Percentiles rank a stretch among this genome's conserved stretches.
Conservation (phyloP, 2,329 filamentous ascomycete species). For the Chaetomium sp. region DNA sequence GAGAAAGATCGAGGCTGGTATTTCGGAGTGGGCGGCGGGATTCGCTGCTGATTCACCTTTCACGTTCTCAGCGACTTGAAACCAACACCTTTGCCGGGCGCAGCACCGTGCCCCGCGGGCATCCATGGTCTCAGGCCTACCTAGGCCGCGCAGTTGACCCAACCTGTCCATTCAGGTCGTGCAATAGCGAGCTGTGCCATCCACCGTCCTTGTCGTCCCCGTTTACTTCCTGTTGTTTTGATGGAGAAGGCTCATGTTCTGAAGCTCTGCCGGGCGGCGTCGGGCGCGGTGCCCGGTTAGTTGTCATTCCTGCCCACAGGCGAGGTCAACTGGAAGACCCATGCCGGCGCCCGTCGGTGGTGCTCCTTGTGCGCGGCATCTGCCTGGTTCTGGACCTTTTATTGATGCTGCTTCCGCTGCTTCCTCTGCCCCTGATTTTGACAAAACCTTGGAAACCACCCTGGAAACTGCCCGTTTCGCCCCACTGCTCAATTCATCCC, state of each 20-base stretch:
- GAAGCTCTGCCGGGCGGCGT: conserved; percentile 9
- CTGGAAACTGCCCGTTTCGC: not conserved
- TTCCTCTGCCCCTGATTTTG: not conserved
- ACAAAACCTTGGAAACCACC: conserved; percentile 8
- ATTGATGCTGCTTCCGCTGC: not conserved
- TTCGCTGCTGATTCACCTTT: conserved; percentile 2
- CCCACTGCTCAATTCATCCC: not conserved
- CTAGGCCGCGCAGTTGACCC: not conserved
- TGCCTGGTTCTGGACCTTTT: not conserved
- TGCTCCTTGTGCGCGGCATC: not conserved
- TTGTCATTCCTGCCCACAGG: not conserved
- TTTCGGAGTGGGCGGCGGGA: not conserved
- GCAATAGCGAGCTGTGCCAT: conserved; percentile 1
- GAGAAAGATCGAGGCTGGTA: no score
- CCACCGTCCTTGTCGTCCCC: no score
- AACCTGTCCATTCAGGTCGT: conserved; percentile 5
- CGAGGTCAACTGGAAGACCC: not conserved
- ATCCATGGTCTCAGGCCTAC: not conserved
- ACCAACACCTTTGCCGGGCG: conserved; percentile 10
- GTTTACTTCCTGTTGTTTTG: no score
- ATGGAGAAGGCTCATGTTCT: no score
- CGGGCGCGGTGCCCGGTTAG: conserved; percentile 11
- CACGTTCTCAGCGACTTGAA: conserved; percentile 1
- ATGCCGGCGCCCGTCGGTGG: not conserved
- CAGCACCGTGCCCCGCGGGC: conserved; percentile 8